Conservation (phyloP, 495 filamentous ascomycete species). For the Aspergillus incahuasiensis region DNA sequence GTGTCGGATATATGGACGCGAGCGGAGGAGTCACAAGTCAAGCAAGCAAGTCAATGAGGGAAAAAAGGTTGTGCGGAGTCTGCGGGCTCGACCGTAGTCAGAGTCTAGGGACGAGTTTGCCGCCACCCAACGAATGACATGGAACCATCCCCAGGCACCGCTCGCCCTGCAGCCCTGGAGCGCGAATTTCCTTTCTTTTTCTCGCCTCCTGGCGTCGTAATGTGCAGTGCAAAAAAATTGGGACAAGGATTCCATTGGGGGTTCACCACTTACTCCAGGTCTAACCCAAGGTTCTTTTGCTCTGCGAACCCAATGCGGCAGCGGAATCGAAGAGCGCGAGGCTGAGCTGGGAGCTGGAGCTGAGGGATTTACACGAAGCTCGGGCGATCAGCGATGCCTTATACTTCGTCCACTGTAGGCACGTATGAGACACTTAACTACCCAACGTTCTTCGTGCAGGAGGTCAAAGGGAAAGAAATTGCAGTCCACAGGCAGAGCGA, state of each 20-base stretch:
- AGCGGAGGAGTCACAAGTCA: constrained; percentile 16
- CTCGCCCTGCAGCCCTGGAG: constrained; percentile 23
- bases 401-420: not conserved
- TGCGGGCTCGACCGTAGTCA: constrained; percentile 15
- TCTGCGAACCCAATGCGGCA: constrained; percentile 1
- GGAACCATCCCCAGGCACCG: constrained; percentile 23
- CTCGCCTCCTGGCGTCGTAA: not conserved
- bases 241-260: not conserved
- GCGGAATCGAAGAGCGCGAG: not conserved
- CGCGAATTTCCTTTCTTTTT: constrained; percentile 9
- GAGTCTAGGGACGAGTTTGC: constrained; percentile 13
- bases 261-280: constrained; percentile 9
- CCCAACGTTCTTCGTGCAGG: constrained; percentile 13
- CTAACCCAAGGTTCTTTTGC: not conserved
- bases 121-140: constrained; percentile 15
- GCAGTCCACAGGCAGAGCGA: not conserved
- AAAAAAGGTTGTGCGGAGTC: constrained; percentile 22
- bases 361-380: constrained; percentile 9
- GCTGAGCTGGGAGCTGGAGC: not conserved
- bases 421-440: constrained; percentile 6
- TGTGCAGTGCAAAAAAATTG: not conserved
- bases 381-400: not conserved
- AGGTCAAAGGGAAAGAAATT: not conserved
- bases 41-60: constrained; percentile 3
- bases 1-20: not conserved